Base-by-base conservation (phyloP, 2,329 filamentous ascomycete species). In the Monilinia laxa region DNA sequence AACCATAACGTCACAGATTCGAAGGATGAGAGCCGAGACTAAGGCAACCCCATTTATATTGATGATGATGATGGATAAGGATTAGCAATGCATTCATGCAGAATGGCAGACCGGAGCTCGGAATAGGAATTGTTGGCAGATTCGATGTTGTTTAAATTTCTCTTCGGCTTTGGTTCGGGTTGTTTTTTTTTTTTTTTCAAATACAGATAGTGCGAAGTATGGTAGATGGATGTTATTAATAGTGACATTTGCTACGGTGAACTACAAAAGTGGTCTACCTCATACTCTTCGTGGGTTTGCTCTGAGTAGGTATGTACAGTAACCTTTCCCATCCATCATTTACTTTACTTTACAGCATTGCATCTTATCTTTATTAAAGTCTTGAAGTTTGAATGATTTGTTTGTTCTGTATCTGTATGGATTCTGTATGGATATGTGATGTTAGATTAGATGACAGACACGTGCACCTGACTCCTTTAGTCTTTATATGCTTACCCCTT, bases 171-270 rank as follows among this genome's bases (percentile, higher is more conserved):
- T 54, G n/a, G 14, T 60, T 53, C 45, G 47, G 64, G 45, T 65
- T 62, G 38, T 65, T 31, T 45, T 40, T 18, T 35, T 35, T 5
- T 65, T 31, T 45, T 40, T 18, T 35, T 35, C 31, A 35, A 35
- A 6, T 9, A 35, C 7, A 9, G 7, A 35, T 6, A 9, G 7
- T 35, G 5, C 28, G 28, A 28, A 28, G 28, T 28, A 28, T 28
- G 4, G 7, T 35, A 5, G 31, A 6, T 7, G 31, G 31, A 57
- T 58, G 16, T 40, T 40, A 52, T 45, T 45, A 6, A 35, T 35
- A 35, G 18, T 38, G 42, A 25, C 42, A 10, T 45, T 58, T 25
- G 53, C 9, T 65, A 65, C 64, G 64, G 64, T 25, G 64, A 52
- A 60, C 55, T 45, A 35, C 45, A 60, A 10, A 28, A n/a, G 31